Evolutionary conservation across 2,329 filamentous ascomycete genomes (phyloP), one percentile per base, ranked within the genome.

Genomic region (Magnaporthiopsis rhizophila): DNA sequence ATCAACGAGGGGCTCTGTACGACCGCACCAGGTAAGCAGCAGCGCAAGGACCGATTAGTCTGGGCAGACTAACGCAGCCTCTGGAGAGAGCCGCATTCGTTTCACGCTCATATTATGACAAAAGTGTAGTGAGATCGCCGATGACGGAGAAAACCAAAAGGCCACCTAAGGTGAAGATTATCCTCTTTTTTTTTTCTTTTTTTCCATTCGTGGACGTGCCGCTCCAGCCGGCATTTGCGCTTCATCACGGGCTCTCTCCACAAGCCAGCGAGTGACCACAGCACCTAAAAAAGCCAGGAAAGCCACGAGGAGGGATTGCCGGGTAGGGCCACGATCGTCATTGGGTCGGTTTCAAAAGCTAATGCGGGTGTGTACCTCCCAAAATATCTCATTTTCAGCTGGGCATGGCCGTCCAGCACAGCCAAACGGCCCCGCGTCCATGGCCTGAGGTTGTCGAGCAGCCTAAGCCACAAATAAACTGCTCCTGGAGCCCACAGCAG

Each of bases 341-440:
- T 53, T 53, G 45, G 45, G n/a, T 53, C 45, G 18, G 45, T 5
- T 8, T 21, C 21, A 21, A 53, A 53, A 36, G 36, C 50, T 62
- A 62, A 62, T 62, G 61, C 61, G 45, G 61, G 61, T 62, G 61
- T 21, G 50, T 56, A 21, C 2, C 45, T 30, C 45, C 36, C 53
- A 57, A 62, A 62, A 53, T 62, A 62, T 60, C 28, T 30, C 38
- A 9, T 13, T 53, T 62, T 62, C 61, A 62, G 61, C 61, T 62
- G 38, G 30, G 30, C 28, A n/a, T 60, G 57, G 57, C 26, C 57
- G 12, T 58, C 18, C 7, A 21, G n/a, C 18, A 9, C 45, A 53
- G 45, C 45, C n/a, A 53, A 53, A 53, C 18, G 18, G 45, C 45
- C 45, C 9, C 21, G 45, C 45, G 26, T 9, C 21, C 57, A 28